Evolutionary conservation across 1,139 yeast species (phyloP).

Genomic region (Kazachstania sp.): DNA sequence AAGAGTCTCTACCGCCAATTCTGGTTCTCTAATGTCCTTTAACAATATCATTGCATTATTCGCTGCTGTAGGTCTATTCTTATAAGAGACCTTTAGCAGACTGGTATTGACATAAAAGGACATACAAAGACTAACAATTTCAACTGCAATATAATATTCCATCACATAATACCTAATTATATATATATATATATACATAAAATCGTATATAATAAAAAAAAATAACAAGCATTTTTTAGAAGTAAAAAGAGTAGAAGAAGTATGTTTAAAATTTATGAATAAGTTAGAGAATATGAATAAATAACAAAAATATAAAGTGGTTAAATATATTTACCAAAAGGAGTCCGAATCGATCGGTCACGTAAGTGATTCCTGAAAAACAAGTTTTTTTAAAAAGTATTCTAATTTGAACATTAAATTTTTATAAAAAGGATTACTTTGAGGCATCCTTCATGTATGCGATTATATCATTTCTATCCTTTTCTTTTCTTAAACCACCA

Average conservation of each 20-base stretch:
- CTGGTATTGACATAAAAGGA: background rate
- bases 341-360: too few species aligned
- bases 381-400: background rate
- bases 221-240: background rate
- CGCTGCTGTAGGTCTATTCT: background rate
- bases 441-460: conserved; percentile 80
- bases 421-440: background rate
- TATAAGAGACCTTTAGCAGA: background rate
- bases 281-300: background rate
- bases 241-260: background rate
- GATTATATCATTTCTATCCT: conserved; percentile 95
- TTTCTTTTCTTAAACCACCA: conserved; percentile 98
- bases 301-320: background rate
- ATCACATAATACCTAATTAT: background rate
- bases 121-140: background rate
- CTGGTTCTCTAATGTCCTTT: conserved; percentile 2
- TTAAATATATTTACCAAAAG: too few species aligned
- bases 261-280: background rate
- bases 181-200: background rate
- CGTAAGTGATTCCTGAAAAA: too few species aligned
- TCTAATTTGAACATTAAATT: background rate
- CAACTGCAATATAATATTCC: conserved; percentile 1
- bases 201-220: background rate
- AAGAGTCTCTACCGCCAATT: conserved; percentile 4
- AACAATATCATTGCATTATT: background rate